phyloP scores from a whole-genome alignment of 345 rosid genomes.

The Citrus unshiu region DNA sequence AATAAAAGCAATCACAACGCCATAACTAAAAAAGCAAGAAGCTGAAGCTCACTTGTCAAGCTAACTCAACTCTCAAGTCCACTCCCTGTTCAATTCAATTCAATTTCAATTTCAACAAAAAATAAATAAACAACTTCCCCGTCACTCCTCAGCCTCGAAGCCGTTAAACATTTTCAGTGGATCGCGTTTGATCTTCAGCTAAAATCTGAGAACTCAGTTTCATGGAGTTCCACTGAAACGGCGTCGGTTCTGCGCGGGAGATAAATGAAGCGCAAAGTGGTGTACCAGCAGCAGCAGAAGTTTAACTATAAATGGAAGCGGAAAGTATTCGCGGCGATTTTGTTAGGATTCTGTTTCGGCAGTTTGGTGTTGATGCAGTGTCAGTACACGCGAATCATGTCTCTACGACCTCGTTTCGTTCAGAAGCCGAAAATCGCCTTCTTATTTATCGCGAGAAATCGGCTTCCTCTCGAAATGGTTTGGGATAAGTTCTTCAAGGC shows the following conservation, averaged over 20 bases:
- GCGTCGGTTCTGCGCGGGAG: neutral
- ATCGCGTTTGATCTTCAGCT: neutral
- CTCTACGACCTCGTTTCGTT: slow-evolving; percentile 39
- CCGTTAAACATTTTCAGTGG: neutral
- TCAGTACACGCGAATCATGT: slow-evolving; percentile 44
- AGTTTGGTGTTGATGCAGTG: slow-evolving; percentile 60
- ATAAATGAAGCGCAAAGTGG: slow-evolving; percentile 69
- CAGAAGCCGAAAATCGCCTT: slow-evolving; percentile 69
- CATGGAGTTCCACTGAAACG: slow-evolving; percentile 17
- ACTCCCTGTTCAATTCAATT: neutral
- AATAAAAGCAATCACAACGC: slow-evolving; percentile 11
- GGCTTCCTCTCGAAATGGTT: slow-evolving; percentile 74
- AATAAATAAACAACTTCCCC: neutral
- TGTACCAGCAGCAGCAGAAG: slow-evolving; percentile 26
- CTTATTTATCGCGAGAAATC: slow-evolving; percentile 81
- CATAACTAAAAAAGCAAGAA: neutral
- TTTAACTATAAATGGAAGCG: slow-evolving; percentile 61
- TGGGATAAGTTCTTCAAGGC: slow-evolving; percentile 91
- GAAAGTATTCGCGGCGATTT: slow-evolving; percentile 37
- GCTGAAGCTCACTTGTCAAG: neutral
- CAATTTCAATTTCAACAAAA: neutral
- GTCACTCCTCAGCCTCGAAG: neutral
- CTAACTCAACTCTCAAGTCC: neutral
- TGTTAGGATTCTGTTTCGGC: slow-evolving; percentile 55
- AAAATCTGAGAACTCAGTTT: neutral